Base-by-base conservation (phyloP, 306 rosid genomes). In the Ochetophila trinervis region DNA sequence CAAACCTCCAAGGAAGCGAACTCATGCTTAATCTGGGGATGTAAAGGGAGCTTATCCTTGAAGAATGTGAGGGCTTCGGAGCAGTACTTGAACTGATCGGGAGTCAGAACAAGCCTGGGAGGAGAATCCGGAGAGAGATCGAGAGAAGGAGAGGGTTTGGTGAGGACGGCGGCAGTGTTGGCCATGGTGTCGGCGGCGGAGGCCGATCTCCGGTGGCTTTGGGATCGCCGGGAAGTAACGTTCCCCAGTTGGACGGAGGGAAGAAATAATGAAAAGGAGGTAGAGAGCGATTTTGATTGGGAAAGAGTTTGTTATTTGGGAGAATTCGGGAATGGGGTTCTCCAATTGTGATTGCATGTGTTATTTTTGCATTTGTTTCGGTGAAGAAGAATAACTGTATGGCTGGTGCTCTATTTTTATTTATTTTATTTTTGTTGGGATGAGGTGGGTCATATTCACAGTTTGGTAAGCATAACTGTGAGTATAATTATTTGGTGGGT, bases 11-110 rank as follows among this genome's bases (percentile, higher is more conserved):
- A 74, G 69, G 32, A 81, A 16, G 59, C 66, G 54, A 90, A 93
- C 88, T 90, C 98, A 34, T 78, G 85, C 11, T n/a, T 1, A 77
- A 93, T 83, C 21, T 12, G 71, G 57, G 50, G 3, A 74, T 88
- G 86, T 44, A 32, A 16, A 60, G 18, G 85, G 75, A 87, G 78
- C 79, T 86, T 90, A 30, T 78, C 80, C 75, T 69, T 82, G 65
- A 93, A 72, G 62, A 85, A 65, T 5, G 65, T 7, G 63, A 90
- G 86, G 17, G 90, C 97, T 17, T 87, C 61, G 15, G 84, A 68
- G 83, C 99, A 93, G 78, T 60, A 49, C 6, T 74, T 76, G 59
- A 78, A 9, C 85, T 93, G 96, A 80, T 87, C 83, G 63, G 86
- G 58, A 23, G 82, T 79, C 64, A 93, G 91, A 8, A 60, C 5